Conservation (phyloP, 176 grass and related monocot species). For the Oryza punctata region DNA sequence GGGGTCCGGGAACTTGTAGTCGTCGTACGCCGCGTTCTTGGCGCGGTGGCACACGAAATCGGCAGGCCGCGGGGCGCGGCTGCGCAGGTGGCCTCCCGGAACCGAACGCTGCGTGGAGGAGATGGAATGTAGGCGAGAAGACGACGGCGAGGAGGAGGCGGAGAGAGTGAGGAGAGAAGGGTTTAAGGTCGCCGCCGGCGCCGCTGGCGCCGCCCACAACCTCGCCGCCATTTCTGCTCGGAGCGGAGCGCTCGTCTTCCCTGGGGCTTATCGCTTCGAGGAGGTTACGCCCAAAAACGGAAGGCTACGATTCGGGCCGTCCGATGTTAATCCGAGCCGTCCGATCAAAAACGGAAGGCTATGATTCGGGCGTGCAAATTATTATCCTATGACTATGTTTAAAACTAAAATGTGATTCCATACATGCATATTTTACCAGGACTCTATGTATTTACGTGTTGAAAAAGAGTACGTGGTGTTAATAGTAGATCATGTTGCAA, state of each 20-base stretch:
- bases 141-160: neutral
- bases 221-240: slow-evolving; percentile 39
- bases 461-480: no score
- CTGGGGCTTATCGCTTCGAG: slow-evolving; percentile 32
- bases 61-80: slow-evolving; percentile 15
- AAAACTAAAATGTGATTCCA: no score
- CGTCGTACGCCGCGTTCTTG: slow-evolving; percentile 47
- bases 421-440: no score
- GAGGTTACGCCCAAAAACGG: neutral
- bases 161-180: slow-evolving; percentile 30
- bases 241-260: neutral
- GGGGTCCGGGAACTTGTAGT: slow-evolving; percentile 88
- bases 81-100: neutral
- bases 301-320: neutral
- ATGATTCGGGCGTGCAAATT: neutral
- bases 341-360: neutral
- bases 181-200: slow-evolving; percentile 26
- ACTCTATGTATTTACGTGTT: no score
- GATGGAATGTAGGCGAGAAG: neutral
- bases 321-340: no score
- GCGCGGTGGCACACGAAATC: slow-evolving; percentile 53
- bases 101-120: neutral
- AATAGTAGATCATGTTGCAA: no score
- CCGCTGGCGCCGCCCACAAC: slow-evolving; percentile 30
- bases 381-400: no score